Base-by-base conservation (phyloP, 768 basidiomycete species). In the Agrocybe praecox region DNA sequence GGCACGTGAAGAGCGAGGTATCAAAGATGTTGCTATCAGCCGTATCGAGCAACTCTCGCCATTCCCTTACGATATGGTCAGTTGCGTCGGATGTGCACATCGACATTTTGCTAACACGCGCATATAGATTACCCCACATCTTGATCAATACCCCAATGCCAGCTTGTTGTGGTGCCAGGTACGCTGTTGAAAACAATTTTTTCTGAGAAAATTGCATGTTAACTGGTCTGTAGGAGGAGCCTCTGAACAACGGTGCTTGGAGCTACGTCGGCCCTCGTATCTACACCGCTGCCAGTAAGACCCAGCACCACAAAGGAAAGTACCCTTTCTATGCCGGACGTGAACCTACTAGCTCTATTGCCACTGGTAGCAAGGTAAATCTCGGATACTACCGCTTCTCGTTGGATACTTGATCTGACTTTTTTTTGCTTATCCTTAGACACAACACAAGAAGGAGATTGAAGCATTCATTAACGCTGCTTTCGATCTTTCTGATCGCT, bases 191-290 rank as follows among this genome's bases (percentile, higher is more conserved):
- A n/a, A n/a, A n/a, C n/a, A n/a, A 15, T 14, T 17, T 29, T 40
- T 15, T n/a, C 22, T 3, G 6, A 34, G 21, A 18, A 48, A 7
- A 4, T 1, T 26, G 18, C 9, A 18, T 8, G 21, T 34, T 21
- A 34, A 24, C 12, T 22, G 44, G n/a, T 19, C 11, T 21, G 18
- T n/a, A 55, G 82, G 95, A 97, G 75, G 94, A 98, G 73, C 96
- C 97, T 15, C 76, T 98, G 63, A 99, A 99, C 80, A 95, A 94
- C 66, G 97, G 97, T 62, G 88, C 94, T 1, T 99, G 97, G 97
- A 92, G 90, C 42, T 97, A 99, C 68, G 87, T 97, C 57, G 95
- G 92, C 22, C 92, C 95, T 46, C 87, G 96, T 53, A 88, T 98
- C 67, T 87, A 90, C 71, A 98, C 96, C 45, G 94, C 96, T n/a